phyloP scores from a whole-genome alignment of 2,329 filamentous ascomycete genomes.

The Trichoderma guizhouense region DNA sequence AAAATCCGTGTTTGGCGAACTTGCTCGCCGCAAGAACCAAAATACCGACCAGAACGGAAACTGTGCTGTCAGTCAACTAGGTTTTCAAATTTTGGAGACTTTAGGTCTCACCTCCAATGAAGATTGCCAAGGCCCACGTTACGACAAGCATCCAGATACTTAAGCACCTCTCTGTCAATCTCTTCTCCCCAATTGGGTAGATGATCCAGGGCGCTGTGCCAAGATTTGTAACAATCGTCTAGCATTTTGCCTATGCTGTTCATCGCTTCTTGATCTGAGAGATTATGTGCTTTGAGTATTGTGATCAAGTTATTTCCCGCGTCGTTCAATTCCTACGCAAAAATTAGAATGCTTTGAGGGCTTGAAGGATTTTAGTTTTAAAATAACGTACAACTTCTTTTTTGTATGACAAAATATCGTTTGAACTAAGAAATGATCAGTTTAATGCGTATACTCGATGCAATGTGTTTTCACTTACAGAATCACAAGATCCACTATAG shows the following conservation, averaged over 20 bases:
- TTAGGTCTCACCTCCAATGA: not conserved
- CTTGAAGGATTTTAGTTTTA: accelerated
- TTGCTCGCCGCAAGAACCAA: not conserved
- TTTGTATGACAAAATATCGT: not conserved
- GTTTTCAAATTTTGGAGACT: not conserved
- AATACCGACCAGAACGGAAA: not conserved
- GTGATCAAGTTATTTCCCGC: not conserved
- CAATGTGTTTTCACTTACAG: not conserved
- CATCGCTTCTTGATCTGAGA: not conserved
- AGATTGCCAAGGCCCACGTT: not conserved
- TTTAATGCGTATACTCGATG: not conserved
- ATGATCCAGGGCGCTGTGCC: not conserved
- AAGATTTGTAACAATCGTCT: not conserved
- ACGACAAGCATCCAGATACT: not conserved
- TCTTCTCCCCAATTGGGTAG: not conserved
- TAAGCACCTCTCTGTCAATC: not conserved
- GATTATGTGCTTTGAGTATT: not conserved
- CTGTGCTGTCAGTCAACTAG: not conserved
- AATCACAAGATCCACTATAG: not conserved
- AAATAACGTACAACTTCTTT: not conserved
- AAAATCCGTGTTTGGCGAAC: not conserved
- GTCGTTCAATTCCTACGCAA: not conserved
- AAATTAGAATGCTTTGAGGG: not conserved
- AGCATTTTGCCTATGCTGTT: not conserved
- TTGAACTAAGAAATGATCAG: not conserved